These are phyloP conservation scores for Trifolium subterraneum DNA, from an alignment of 306 rosid species.

Conservation along the genomic window DNA sequence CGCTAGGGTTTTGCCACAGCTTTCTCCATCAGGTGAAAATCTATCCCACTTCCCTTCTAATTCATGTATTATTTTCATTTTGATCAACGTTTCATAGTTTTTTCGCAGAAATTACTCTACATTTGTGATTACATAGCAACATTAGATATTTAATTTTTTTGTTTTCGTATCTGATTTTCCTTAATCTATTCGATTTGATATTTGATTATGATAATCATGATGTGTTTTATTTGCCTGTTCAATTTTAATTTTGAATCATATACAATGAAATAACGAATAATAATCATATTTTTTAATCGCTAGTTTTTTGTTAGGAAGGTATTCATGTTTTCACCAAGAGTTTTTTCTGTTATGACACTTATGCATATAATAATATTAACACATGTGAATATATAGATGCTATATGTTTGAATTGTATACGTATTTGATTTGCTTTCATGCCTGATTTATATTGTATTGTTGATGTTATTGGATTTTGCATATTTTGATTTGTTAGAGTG, in stretches of 20 bases:
- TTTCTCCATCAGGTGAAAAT: neutral
- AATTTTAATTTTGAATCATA: neutral
- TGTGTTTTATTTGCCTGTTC: neutral
- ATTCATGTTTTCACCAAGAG: neutral
- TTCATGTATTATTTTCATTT: neutral
- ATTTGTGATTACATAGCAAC: neutral
- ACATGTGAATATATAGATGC: neutral
- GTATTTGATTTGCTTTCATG: neutral
- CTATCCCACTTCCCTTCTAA: neutral
- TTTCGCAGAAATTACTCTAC: neutral
- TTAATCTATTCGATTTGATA: neutral
- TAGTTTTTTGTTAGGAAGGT: neutral
- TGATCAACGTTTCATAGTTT: neutral
- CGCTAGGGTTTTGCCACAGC: constrained; percentile 42
- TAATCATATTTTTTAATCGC: no score
- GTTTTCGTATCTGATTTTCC: neutral
- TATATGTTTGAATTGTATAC: neutral
- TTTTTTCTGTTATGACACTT: neutral
- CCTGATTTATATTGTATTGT: neutral
- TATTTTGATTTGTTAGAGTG: neutral
- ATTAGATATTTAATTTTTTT: neutral
- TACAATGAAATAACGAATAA: no score
- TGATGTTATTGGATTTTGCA: neutral
- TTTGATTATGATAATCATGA: neutral
- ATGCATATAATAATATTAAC: neutral